These are phyloP conservation scores for Beverwykella pulmonaria DNA, from an alignment of 495 filamentous ascomycete genomes.

Conservation along the genomic window DNA sequence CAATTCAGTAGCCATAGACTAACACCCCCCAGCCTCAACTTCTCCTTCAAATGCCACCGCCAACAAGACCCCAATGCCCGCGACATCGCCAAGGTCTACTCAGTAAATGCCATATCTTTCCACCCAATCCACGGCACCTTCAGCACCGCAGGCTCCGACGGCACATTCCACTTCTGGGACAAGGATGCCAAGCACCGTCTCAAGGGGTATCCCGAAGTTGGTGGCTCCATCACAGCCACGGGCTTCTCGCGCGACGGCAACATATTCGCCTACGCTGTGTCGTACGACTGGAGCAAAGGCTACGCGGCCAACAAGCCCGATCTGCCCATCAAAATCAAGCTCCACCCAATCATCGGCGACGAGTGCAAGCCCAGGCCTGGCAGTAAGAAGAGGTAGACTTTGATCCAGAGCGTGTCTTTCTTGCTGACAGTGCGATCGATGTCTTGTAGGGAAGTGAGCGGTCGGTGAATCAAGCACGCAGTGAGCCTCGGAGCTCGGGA, in stretches of 20 bases:
- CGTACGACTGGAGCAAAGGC: conserved; percentile 95
- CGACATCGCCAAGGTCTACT: conserved; percentile 77
- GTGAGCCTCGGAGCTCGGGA: too few relatives aligned
- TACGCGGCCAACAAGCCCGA: conserved; percentile 70
- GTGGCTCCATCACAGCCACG: conserved; percentile 76
- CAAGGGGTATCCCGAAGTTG: conserved; percentile 84
- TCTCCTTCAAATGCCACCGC: conserved; percentile 93
- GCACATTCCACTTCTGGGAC: conserved; percentile 81
- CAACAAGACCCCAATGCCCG: conserved; percentile 65
- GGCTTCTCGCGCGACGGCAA: conserved; percentile 75
- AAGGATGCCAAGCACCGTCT: conserved; percentile 84
- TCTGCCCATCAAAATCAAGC: conserved; percentile 79
- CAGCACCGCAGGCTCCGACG: conserved; percentile 85
- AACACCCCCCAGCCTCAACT: conserved; percentile 61
- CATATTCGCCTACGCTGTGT: conserved; percentile 88
- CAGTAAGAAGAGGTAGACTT: conserved; percentile 65
- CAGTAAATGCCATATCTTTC: conserved; percentile 87
- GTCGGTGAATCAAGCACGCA: too few relatives aligned
- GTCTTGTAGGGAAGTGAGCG: background rate
- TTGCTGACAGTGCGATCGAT: background rate
- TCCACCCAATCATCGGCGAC: conserved; percentile 74
- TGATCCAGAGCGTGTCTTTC: background rate
- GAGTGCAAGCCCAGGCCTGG: conserved; percentile 80
- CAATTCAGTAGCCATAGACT: too few relatives aligned
- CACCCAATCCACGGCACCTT: conserved; percentile 87